phyloP scores from a whole-genome alignment of 139 green algal species.

The Picochlorum costavermella region DNA sequence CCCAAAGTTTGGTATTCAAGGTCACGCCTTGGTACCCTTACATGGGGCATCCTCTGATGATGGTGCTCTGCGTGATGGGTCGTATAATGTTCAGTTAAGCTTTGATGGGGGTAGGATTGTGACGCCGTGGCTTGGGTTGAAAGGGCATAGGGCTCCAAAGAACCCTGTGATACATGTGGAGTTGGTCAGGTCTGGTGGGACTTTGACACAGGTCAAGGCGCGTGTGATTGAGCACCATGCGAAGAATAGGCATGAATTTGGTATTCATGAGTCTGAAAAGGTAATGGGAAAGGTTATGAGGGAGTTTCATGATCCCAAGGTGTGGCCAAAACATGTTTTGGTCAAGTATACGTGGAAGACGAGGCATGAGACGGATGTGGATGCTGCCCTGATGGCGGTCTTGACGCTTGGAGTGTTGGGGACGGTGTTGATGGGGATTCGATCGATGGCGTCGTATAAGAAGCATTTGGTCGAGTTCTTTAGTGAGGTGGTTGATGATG shows the following conservation, averaged over 20 bases:
- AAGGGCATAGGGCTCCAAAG: constrained; percentile 34
- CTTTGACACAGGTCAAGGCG: neutral
- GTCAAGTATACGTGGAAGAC: constrained; percentile 42
- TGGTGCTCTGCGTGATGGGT: constrained; percentile 11
- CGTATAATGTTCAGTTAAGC: constrained; percentile 37
- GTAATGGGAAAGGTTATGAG: constrained; percentile 21
- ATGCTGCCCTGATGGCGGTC: constrained; percentile 43
- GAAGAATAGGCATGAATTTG: constrained; percentile 30
- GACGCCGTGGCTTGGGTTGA: constrained; percentile 57
- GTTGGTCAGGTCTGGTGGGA: constrained; percentile 37
- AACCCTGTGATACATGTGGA: constrained; percentile 49
- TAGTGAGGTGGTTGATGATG: constrained; percentile 21
- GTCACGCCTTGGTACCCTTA: constrained; percentile 25
- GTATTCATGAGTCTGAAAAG: constrained; percentile 1
- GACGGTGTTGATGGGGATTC: constrained; percentile 16
- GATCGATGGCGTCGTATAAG: constrained; percentile 17
- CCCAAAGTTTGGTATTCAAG: constrained; percentile 32
- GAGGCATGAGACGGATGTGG: constrained; percentile 43
- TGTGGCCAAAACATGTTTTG: constrained; percentile 73
- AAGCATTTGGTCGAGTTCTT: constrained; percentile 23
- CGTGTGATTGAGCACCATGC: constrained; percentile 32
- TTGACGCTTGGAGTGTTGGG: constrained; percentile 22
- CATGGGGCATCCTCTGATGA: constrained; percentile 14
- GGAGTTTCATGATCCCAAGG: constrained; percentile 47
- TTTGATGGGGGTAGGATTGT: constrained; percentile 44